Conservation (phyloP, 305 asterid species). For the Euphrasia arctica region DNA sequence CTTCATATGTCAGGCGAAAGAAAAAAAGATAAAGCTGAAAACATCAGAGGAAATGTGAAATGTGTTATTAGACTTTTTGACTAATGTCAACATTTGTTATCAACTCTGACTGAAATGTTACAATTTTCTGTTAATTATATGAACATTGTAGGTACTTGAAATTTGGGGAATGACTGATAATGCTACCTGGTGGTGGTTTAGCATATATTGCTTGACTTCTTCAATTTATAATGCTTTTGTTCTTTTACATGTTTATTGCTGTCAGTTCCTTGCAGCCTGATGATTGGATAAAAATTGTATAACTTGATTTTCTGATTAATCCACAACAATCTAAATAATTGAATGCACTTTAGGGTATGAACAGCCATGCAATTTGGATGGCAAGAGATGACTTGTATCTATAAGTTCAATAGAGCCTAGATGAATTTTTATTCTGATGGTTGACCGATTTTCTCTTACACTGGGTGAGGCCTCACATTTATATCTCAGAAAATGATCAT, state of each 20-base stretch:
- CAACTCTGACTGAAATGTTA: not conserved
- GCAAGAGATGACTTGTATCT: slow-evolving; percentile 15
- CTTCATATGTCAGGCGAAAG: not conserved
- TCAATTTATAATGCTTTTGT: slow-evolving; percentile 4
- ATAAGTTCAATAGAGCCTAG: slow-evolving; percentile 13
- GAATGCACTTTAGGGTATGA: slow-evolving; percentile 19
- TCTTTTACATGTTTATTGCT: too few relatives aligned
- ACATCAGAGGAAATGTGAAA: not conserved
- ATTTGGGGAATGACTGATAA: not conserved
- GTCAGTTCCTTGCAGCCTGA: too few relatives aligned
- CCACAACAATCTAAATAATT: slow-evolving; percentile 12
- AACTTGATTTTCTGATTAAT: slow-evolving; percentile 7
- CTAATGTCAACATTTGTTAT: slow-evolving; percentile 5
- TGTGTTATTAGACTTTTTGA: slow-evolving; percentile 6
- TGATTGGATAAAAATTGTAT: not conserved
- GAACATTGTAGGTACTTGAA: slow-evolving; percentile 13
- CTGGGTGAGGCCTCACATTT: slow-evolving; percentile 18
- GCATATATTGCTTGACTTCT: slow-evolving; percentile 13
- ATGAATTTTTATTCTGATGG: slow-evolving; percentile 9
- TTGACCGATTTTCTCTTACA: slow-evolving; percentile 24
- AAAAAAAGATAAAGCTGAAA: not conserved
- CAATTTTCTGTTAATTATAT: not conserved
- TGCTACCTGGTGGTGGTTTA: slow-evolving; percentile 8
- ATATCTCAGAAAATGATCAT: slow-evolving; percentile 22
- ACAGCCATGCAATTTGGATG: slow-evolving; percentile 22